Conservation (phyloP, 345 rosid species). For the Iberis pinnata region DNA sequence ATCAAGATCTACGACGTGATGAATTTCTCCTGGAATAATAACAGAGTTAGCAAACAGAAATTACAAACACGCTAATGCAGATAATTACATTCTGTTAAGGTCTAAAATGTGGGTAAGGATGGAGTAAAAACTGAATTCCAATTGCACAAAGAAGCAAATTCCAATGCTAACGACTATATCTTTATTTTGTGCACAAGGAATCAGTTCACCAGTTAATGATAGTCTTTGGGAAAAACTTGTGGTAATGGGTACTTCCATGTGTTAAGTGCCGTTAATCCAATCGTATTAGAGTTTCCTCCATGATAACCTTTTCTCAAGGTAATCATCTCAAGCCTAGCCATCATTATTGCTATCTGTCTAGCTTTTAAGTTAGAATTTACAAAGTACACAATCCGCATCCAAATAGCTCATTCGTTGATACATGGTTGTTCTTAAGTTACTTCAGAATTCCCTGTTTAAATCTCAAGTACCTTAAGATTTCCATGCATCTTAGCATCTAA, state of each 20-base stretch:
- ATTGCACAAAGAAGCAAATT: not conserved
- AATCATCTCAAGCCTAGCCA: constrained; percentile 93
- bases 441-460: not conserved
- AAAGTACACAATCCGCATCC: constrained; percentile 77
- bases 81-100: not conserved
- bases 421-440: not conserved
- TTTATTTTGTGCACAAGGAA: no score
- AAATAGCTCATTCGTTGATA: constrained; percentile 3
- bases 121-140: not conserved
- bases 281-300: constrained; percentile 86
- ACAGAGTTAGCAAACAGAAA: not conserved
- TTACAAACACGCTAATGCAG: constrained; percentile 1
- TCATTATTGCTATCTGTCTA: constrained; percentile 84
- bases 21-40: constrained; percentile 72
- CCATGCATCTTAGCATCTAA: constrained; percentile 89
- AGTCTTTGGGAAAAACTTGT: constrained; percentile 44
- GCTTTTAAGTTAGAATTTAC: constrained; percentile 94
- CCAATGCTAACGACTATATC: not conserved
- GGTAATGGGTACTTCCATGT: constrained; percentile 95
- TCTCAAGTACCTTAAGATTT: constrained; percentile 55
- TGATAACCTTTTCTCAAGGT: constrained; percentile 92
- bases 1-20: constrained; percentile 85
- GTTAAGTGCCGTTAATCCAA: constrained; percentile 81
- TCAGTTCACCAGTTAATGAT: not conserved
- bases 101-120: not conserved